A percentile compares a stretch with the other conserved stretches of the same genome.
Evolutionary conservation across 768 basidiomycete species (phyloP).

Genomic region (Leccinum fibrillosum): DNA sequence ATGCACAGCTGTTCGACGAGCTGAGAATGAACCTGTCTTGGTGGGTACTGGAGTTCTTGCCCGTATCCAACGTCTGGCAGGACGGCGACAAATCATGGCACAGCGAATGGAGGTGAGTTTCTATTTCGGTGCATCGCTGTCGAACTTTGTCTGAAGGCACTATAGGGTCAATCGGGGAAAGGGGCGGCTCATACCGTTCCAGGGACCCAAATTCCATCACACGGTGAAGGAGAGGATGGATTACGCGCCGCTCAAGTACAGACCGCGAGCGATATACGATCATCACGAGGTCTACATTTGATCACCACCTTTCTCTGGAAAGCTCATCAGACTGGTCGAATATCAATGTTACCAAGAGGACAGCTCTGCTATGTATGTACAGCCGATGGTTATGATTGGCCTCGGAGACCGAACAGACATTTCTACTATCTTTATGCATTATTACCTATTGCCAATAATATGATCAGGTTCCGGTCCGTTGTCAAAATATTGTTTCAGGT

Average conservation of each 20-base stretch:
- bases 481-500: no score
- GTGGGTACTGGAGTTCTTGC: conserved; percentile 75
- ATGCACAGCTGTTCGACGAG: conserved; percentile 52
- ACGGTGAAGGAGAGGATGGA: conserved; percentile 61
- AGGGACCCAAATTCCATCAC: conserved; percentile 55
- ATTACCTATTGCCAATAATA: neutral
- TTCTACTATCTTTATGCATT: no score
- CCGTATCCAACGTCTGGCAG: conserved; percentile 52
- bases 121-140: neutral
- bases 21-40: conserved; percentile 47
- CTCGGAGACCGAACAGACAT: no score
- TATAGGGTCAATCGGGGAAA: conserved; percentile 48
- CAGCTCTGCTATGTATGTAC: no score
- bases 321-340: neutral
- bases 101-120: conserved; percentile 51
- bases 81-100: conserved; percentile 55
- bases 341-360: no score
- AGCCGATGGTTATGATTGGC: neutral
- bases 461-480: no score
- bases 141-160: neutral
- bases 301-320: neutral
- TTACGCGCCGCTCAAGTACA: conserved; percentile 47
- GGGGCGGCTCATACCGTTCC: conserved; percentile 49
- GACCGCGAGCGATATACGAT: conserved; percentile 53
- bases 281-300: conserved; percentile 44